These are phyloP conservation scores for Artemisia annua DNA, from an alignment of 129 eudicot genomes.

Conservation along the genomic window DNA sequence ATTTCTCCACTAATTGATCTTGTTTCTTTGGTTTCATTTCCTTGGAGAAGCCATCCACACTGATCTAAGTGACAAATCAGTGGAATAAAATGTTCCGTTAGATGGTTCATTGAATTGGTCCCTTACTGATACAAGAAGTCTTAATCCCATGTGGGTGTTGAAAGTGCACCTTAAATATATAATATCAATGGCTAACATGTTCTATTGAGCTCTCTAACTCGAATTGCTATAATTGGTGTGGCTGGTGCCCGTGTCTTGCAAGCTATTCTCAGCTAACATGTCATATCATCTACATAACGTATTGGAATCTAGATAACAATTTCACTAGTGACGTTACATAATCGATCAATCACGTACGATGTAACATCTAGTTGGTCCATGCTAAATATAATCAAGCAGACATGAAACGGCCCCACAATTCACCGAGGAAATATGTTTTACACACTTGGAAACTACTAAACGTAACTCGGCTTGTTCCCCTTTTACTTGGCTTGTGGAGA, in stretches of 20 bases:
- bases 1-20: too few relatives aligned
- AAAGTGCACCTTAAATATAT: constrained; percentile 5
- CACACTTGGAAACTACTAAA: background rate
- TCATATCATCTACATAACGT: background rate
- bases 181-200: background rate
- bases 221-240: background rate
- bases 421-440: background rate
- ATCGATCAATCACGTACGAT: constrained; percentile 13
- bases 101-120: too few relatives aligned
- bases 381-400: constrained; percentile 2
- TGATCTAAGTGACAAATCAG: too few relatives aligned
- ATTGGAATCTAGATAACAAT: background rate
- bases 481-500: constrained; percentile 11
- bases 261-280: constrained; percentile 3
- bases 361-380: constrained; percentile 12
- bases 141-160: constrained; percentile 18
- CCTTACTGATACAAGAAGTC: background rate
- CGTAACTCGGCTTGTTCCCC: background rate
- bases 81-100: too few relatives aligned
- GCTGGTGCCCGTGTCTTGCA: constrained; percentile 18
- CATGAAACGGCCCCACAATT: background rate
- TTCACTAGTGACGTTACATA: background rate
- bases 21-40: too few relatives aligned
- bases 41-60: too few relatives aligned
- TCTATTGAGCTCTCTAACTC: background rate